phyloP scores from a whole-genome alignment of 2,329 filamentous ascomycete genomes.

The Talaromyces marneffei region DNA sequence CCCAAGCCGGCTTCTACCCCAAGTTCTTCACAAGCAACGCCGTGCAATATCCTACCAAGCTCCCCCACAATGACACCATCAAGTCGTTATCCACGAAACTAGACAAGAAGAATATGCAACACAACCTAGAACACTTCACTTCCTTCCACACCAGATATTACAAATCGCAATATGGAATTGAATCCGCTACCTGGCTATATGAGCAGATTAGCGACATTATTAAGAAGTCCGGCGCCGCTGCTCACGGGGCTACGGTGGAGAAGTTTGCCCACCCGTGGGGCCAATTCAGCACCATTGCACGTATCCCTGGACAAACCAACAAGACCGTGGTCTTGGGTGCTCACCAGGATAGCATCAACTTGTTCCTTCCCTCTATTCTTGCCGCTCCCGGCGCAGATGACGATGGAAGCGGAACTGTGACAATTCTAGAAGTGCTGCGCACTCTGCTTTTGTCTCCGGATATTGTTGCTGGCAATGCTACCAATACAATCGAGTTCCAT shows the following conservation, averaged over 20 bases:
- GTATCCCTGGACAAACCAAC: slow-evolving; percentile 77
- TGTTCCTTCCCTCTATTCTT: slow-evolving; percentile 77
- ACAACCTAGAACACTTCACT: slow-evolving; percentile 67
- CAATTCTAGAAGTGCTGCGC: slow-evolving; percentile 85
- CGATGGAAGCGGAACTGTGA: slow-evolving; percentile 87
- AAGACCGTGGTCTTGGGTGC: slow-evolving; percentile 84
- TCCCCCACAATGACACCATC: slow-evolving; percentile 60
- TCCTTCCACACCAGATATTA: slow-evolving; percentile 55
- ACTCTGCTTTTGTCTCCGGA: slow-evolving; percentile 69
- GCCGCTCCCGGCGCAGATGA: slow-evolving; percentile 92
- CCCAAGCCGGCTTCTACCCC: slow-evolving; percentile 57
- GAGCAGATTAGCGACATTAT: slow-evolving; percentile 68
- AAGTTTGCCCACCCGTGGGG: slow-evolving; percentile 80
- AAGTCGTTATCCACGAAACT: slow-evolving; percentile 62
- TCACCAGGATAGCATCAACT: slow-evolving; percentile 92
- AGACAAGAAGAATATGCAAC: slow-evolving; percentile 67
- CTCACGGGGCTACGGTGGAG: slow-evolving; percentile 61
- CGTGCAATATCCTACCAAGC: slow-evolving; percentile 62
- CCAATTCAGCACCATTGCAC: slow-evolving; percentile 85
- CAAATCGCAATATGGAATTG: slow-evolving; percentile 59
- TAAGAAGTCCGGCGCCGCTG: slow-evolving; percentile 61
- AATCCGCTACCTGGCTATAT: slow-evolving; percentile 85
- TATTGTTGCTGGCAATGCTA: slow-evolving; percentile 63
- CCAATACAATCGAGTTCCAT: slow-evolving; percentile 92
- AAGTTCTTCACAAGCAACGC: slow-evolving; percentile 33